These are phyloP conservation scores for Lecanicillium sp. DNA, from an alignment of 2,329 filamentous ascomycete species.

Conservation along the genomic window DNA sequence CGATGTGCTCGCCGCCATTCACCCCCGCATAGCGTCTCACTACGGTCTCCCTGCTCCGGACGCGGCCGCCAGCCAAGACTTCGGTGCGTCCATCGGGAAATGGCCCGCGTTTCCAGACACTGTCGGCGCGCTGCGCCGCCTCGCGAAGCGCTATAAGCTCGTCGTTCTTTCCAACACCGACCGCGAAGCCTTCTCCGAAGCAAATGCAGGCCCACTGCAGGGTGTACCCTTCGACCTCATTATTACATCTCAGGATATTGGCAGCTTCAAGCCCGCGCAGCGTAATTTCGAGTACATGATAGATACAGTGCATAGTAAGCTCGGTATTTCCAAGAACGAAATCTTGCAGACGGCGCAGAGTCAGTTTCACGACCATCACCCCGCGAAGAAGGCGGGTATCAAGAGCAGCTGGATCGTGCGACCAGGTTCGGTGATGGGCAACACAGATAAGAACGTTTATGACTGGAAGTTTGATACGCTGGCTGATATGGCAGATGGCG, in stretches of 20 bases:
- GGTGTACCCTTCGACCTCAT: slow-evolving; percentile 52
- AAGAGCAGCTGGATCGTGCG: slow-evolving; percentile 57
- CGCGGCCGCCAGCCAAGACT: slow-evolving; percentile 36
- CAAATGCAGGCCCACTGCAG: slow-evolving; percentile 39
- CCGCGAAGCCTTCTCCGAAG: slow-evolving; percentile 40
- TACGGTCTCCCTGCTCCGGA: slow-evolving; percentile 32
- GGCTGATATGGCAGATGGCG: slow-evolving; percentile 51
- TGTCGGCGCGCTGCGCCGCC: slow-evolving; percentile 43
- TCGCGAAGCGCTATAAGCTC: slow-evolving; percentile 50
- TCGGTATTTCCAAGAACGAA: slow-evolving; percentile 48
- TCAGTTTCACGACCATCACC: slow-evolving; percentile 63
- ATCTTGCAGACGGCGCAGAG: slow-evolving; percentile 64
- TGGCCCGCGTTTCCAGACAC: slow-evolving; percentile 59
- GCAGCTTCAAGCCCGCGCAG: slow-evolving; percentile 62
- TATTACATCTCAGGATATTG: slow-evolving; percentile 65
- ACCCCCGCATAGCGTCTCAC: slow-evolving; percentile 40
- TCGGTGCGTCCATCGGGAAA: slow-evolving; percentile 45
- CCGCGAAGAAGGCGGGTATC: slow-evolving; percentile 54
- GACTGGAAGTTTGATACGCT: slow-evolving; percentile 53
- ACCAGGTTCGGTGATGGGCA: slow-evolving; percentile 33
- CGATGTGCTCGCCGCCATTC: slow-evolving; percentile 46
- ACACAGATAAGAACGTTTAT: slow-evolving; percentile 36
- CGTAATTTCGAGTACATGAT: slow-evolving; percentile 63
- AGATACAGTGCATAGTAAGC: slow-evolving; percentile 42
- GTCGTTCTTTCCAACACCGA: slow-evolving; percentile 55